These are phyloP conservation scores for Pythium aristosporum DNA, from an alignment of 352 stramenopile genomes.

Conservation along the genomic window DNA sequence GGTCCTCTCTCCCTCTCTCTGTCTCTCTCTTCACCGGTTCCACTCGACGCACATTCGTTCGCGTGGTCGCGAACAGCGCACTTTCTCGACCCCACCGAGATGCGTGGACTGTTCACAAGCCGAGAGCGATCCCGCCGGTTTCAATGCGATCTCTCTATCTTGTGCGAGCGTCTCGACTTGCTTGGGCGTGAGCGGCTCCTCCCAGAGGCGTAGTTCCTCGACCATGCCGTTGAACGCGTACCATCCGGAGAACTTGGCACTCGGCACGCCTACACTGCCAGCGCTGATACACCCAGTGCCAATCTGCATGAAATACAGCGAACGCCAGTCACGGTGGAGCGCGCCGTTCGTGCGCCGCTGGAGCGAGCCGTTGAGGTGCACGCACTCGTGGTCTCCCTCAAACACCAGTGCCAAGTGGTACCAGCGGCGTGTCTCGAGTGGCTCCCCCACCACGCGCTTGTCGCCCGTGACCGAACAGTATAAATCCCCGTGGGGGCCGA, in stretches of 20 bases:
- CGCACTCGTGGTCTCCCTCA: constrained; percentile 27
- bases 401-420: constrained; percentile 69
- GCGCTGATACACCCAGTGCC: constrained; percentile 24
- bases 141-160: background rate
- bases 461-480: constrained; percentile 44
- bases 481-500: constrained; percentile 34
- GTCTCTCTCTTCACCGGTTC: background rate
- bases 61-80: constrained; percentile 21
- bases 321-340: constrained; percentile 29
- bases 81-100: constrained; percentile 4
- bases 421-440: constrained; percentile 36
- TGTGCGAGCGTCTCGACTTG: constrained; percentile 16
- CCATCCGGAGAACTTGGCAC: constrained; percentile 16
- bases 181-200: constrained; percentile 10
- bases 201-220: constrained; percentile 34
- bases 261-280: constrained; percentile 4
- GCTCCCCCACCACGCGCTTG: constrained; percentile 11
- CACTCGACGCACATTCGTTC: constrained; percentile 23
- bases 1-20: background rate
- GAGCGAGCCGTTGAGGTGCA: constrained; percentile 61
- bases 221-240: constrained; percentile 37
- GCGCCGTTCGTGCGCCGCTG: constrained; percentile 28
- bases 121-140: background rate
- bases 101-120: constrained; percentile 5
- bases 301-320: constrained; percentile 21